Base-by-base conservation (phyloP, 805 yeast genomes). In the Torulaspora quercuum region DNA sequence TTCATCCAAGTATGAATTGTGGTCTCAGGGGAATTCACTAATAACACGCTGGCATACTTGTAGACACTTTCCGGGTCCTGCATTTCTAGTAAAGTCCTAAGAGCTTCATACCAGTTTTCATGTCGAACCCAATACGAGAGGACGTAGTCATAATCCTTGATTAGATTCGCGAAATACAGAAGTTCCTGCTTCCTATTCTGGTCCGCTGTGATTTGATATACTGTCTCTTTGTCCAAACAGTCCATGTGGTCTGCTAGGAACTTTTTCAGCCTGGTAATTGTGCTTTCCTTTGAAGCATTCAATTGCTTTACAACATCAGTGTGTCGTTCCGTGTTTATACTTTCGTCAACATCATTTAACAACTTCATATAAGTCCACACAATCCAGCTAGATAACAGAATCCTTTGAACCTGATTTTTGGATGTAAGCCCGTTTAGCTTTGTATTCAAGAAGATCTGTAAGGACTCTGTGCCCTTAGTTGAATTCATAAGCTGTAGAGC, bases 1-100 rank as follows among this genome's bases (percentile, higher is more conserved):
- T 67, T 71, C 52, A 84, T 72, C 97, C 97, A 92, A 0, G 84
- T 69, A 34, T 80, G 82, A 2, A 85, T 76, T 0, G 95, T 86
- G 8, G 69, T 72, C 18, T 65, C 66, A 0, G 98, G 89, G 9
- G 73, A 62, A 48, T 84, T 83, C 2, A 78, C 66, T 34, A 92
- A 57, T 24, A 92, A 58, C 0, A 79, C 79, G 0, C 82, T 78
- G 1, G 97, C 71, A 42, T 79, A 78, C 43, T 74, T 73, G 61
- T 87, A 85, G 4, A 83, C 72, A 6, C 76, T 53, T 0, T 62
- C 54, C 0, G 70, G 63, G 25, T 72, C 71, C 25, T 70, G 69
- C 36, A 70, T 70, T 27, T 73, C 67, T 24, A 68, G 64, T n/a
- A 76, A 50, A 0, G 78, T 72, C 35, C 74, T 73, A 34, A 86